Conservation (phyloP, 1,139 yeast species). For the Hyphopichia pseudoburtonii region DNA sequence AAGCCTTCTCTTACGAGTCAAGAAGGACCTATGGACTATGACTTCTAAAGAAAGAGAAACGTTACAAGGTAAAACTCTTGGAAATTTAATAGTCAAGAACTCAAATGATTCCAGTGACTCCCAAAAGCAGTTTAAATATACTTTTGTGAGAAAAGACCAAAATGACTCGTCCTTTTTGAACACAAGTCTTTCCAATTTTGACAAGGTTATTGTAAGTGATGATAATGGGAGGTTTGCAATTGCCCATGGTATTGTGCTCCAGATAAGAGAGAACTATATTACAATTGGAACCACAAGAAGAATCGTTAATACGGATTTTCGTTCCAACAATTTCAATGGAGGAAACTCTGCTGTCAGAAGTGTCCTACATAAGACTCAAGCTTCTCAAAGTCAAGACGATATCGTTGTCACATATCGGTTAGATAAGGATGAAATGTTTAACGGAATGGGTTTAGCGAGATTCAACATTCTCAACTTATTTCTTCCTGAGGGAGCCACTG, state of each 20-base stretch:
- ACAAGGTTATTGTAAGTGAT: conserved; percentile 72
- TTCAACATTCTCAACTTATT: conserved; percentile 73
- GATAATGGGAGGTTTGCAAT: conserved; percentile 77
- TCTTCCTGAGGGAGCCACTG: conserved; percentile 51
- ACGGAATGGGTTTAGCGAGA: conserved; percentile 75
- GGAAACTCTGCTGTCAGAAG: conserved; percentile 50
- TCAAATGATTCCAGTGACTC: conserved; percentile 23
- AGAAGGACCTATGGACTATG: conserved; percentile 69
- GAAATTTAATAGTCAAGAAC: conserved; percentile 40
- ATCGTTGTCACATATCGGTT: conserved; percentile 49
- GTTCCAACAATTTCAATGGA: conserved; percentile 40
- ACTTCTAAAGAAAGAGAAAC: conserved; percentile 62
- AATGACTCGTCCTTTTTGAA: conserved; percentile 22
- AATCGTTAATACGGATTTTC: conserved; percentile 46
- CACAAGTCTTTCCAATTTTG: conserved; percentile 51
- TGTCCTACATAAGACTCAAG: conserved; percentile 30
- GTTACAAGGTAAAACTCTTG: conserved; percentile 59
- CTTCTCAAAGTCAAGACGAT: conserved; percentile 5
- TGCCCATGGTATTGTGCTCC: conserved; percentile 58
- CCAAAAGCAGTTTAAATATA: conserved; percentile 40
- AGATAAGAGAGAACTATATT: conserved; percentile 37
- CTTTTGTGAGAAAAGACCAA: conserved; percentile 37
- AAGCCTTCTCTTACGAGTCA: conserved; percentile 49
- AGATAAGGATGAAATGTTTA: conserved; percentile 77
- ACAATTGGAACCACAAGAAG: conserved; percentile 51